Conservation (phyloP, 176 grass and related monocot genomes). For the Pharus latifolius region DNA sequence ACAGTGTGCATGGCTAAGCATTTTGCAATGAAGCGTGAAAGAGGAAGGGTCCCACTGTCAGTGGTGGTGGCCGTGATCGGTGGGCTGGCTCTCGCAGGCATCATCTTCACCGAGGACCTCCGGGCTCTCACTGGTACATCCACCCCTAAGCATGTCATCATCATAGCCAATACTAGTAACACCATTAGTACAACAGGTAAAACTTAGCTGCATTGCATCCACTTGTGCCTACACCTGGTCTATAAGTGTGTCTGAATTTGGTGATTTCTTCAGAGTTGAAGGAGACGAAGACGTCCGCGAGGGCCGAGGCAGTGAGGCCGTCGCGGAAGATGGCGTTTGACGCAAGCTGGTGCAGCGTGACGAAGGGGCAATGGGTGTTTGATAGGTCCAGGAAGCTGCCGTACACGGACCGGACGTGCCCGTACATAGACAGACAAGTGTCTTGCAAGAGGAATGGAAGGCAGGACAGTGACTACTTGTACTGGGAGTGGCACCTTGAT, state of each 20-base stretch:
- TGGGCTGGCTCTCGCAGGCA: slow-evolving; percentile 41
- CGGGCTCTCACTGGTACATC: slow-evolving; percentile 42
- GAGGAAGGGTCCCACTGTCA: slow-evolving; percentile 44
- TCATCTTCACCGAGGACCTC: slow-evolving; percentile 78
- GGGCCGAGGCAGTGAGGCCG: not conserved
- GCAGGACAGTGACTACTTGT: slow-evolving; percentile 57
- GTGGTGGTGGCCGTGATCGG: slow-evolving; percentile 50
- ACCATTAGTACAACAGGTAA: not conserved
- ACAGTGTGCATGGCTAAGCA: slow-evolving; percentile 1
- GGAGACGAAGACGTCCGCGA: not conserved
- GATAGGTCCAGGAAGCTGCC: slow-evolving; percentile 32
- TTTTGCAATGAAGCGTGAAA: slow-evolving; percentile 28
- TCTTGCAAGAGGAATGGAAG: slow-evolving; percentile 56
- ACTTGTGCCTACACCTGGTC: not conserved
- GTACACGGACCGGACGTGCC: slow-evolving; percentile 52
- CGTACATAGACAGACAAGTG: slow-evolving; percentile 60
- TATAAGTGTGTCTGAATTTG: not conserved
- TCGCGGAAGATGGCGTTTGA: slow-evolving; percentile 26
- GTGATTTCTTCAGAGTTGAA: slow-evolving; percentile 4
- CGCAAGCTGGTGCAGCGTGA: slow-evolving; percentile 39
- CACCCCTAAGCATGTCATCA: slow-evolving; percentile 23
- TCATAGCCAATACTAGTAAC: slow-evolving; percentile 19
- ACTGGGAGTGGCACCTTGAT: slow-evolving; percentile 66
- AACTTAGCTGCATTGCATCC: not conserved
- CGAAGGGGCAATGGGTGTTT: slow-evolving; percentile 55